A percentile compares a stretch with the other conserved stretches of the same genome.
phyloP scores from a whole-genome alignment of 1,284 basidiomycete species.

The Ustilago tritici region DNA sequence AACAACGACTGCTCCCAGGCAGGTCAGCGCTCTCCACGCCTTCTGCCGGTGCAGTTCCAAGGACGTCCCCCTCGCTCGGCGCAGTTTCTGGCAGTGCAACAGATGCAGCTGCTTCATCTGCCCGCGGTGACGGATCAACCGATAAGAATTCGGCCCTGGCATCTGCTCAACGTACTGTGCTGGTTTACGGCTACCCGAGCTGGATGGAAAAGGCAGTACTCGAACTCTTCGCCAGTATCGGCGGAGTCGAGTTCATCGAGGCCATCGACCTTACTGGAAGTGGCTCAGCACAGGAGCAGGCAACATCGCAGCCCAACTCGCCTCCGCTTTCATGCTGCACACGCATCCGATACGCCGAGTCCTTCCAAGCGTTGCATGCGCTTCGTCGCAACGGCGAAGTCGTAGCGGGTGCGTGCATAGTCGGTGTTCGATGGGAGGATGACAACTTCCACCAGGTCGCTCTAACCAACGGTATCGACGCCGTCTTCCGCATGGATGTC shows the following conservation, averaged over 20 bases:
- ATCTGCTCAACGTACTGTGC: constrained; percentile 51
- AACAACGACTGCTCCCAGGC: constrained; percentile 19
- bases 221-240: constrained; percentile 53
- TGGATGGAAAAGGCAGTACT: constrained; percentile 55
- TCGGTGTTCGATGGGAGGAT: constrained; percentile 62
- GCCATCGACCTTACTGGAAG: constrained; percentile 53
- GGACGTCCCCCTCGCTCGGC: constrained; percentile 27
- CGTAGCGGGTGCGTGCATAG: constrained; percentile 53
- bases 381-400: constrained; percentile 55
- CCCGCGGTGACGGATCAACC: constrained; percentile 3
- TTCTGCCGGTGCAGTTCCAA: constrained; percentile 11
- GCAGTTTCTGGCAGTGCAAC: not conserved
- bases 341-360: constrained; percentile 48
- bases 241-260: constrained; percentile 50
- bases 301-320: constrained; percentile 23
- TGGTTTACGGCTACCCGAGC: constrained; percentile 55
- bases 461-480: constrained; percentile 55
- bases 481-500: constrained; percentile 54
- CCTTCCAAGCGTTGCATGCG: constrained; percentile 58
- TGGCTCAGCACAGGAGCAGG: constrained; percentile 44
- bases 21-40: constrained; percentile 18
- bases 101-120: constrained; percentile 11
- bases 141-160: constrained; percentile 30
- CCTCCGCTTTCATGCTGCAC: constrained; percentile 41
- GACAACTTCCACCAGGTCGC: constrained; percentile 58